These are phyloP conservation scores for Backusella tuberculispora DNA, from an alignment of 192 early-diverging fungal genomes.

Conservation along the genomic window DNA sequence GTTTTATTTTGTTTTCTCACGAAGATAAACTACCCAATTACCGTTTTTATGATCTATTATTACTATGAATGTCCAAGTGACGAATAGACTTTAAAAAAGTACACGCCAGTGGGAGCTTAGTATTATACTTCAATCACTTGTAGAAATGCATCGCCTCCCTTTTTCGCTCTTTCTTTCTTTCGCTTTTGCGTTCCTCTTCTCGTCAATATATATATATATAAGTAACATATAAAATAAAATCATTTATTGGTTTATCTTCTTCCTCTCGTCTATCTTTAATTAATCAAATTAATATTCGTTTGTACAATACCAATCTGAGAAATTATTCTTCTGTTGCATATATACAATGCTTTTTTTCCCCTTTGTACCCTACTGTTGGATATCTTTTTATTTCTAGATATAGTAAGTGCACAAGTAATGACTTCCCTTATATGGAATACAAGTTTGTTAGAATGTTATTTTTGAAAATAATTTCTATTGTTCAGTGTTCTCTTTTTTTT, in stretches of 20 bases:
- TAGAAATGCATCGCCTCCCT: background rate
- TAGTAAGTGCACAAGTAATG: background rate
- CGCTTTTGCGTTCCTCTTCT: background rate
- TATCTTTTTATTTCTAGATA: background rate
- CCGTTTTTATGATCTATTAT: background rate
- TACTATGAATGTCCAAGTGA: background rate
- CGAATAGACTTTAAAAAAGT: background rate
- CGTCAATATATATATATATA: background rate
- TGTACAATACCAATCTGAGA: background rate
- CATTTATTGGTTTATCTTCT: background rate
- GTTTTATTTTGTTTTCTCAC: background rate
- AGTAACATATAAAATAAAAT: background rate
- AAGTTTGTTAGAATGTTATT: too few species aligned
- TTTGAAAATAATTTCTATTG: too few species aligned
- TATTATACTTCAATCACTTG: background rate
- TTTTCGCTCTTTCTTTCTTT: background rate
- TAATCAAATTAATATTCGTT: background rate
- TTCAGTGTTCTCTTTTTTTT: too few species aligned
- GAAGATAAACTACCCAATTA: background rate
- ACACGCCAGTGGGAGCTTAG: background rate
- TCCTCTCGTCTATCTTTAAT: background rate
- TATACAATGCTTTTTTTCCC: background rate
- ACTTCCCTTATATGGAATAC: background rate
- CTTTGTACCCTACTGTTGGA: background rate
- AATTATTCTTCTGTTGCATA: background rate